Evolutionary conservation across 352 stramenopile species (phyloP), one percentile per base, ranked within the genome.

Genomic region (Pythium sp.): DNA sequence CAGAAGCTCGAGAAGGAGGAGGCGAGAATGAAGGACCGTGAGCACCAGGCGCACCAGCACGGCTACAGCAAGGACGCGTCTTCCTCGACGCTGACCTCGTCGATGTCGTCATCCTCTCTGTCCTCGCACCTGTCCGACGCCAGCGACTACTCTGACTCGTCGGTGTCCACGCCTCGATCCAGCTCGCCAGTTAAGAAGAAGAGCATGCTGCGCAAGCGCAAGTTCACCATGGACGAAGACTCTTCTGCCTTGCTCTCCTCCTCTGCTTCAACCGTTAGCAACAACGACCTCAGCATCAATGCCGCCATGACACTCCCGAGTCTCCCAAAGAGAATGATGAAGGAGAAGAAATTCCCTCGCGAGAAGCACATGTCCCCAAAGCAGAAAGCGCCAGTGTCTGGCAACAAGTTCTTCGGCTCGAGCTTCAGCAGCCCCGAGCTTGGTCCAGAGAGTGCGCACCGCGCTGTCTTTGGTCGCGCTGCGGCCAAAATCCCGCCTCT

Each of bases 1-100:
- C 88, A 96, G 70, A 96, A 96, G 75, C 74, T 94, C 14, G 87
- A 92, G 75, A 96, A 96, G 72, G 87, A 95, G 67, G 84, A 95
- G 59, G 84, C 87, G 5, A 74, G 85, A 11, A 71, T 89, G 36
- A 90, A 90, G 47, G 87, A 93, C 65, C 84, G 84, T 24, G 84
- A 91, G 62, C 76, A 81, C 2, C 77, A 86, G 67, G 49, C 58
- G 1, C 65, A 66, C 53, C 68, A 72, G 46, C 36, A 64, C 41
- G 38, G 62, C 62, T 65, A 20, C 47, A 57, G 59, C 30, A 28
- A 56, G 43, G 43, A 51, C 18, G 18, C 43, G n/a, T 22, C 38
- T 5, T 60, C 56, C 8, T 26, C 38, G 24, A 34, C 46, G 12
- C 28, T 38, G 3, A 51, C 66, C 24, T 41, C 43, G 5, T 20